Evolutionary conservation across 768 basidiomycete species (phyloP), one percentile per base, ranked within the genome.

Genomic region (Calocybe gangraenosa): DNA sequence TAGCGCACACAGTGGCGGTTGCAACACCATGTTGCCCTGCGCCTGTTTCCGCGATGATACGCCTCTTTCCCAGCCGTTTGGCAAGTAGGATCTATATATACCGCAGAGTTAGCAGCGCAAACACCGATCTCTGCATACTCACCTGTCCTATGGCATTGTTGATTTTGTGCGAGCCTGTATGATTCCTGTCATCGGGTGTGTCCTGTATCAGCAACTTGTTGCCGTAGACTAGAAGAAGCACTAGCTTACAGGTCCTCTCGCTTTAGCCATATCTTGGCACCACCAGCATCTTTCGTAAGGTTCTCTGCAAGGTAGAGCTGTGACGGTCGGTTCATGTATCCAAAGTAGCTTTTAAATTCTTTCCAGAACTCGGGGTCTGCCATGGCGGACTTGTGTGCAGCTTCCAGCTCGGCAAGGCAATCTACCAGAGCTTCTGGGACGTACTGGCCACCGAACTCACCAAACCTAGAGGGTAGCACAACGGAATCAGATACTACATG

Each of bases 1-100:
- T 87, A 18, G 96, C 96, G 55, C 96, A 98, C 18, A 92, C 96
- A 4, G 96, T 99, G 1, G 96, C 96, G 37, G 96, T 98, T 17
- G 96, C 96, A 22, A 99, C 96, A 62, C 96, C 96, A 63, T 99
- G 96, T 63, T 98, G 96, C 13, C 96, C 96, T 1, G 96, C 96
- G 50, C 96, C 96, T 1, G 96, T 98, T 72, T 99, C 96, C 23
- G 96, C 96, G 53, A 98, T 98, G 58, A 99, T 98, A 43, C 94
- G 81, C 31, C 76, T 96, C 71, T 99, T 99, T 15, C 96, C 96
- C 47, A 98, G 70, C 36, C 96, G 81, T 37, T 79, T 78, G n/a
- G 96, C 96, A 20, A 99, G 80, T 14, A 99, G 74, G 50, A 98
- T 94, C 87, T 95, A 61, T 17, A 23, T 43, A 7, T 31, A 8